Evolutionary conservation across 495 filamentous ascomycete species (phyloP), one percentile per base, ranked within the genome.

Genomic region (Tuber umbilicatum): DNA sequence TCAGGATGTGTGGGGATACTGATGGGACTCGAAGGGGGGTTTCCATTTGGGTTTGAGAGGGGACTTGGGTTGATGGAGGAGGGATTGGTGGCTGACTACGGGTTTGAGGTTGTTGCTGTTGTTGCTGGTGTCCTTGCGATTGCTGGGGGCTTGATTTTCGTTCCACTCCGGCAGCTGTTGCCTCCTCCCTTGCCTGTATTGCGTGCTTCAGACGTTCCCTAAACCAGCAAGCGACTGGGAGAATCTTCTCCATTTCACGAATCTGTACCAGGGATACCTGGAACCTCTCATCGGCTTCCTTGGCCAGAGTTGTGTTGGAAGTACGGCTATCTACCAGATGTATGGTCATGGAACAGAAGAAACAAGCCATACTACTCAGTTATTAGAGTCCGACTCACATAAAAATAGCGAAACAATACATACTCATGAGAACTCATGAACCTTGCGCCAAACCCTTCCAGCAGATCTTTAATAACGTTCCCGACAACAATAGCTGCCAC

Each of bases 201-300:
- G 83, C 85, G 17, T 38, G 85, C 68, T 87, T 86, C 77, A 83
- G 84, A 1, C 85, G 84, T 4, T 77, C 55, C 19, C 14, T 86
- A 19, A 73, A 55, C 74, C 74, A 76, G 35, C 60, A 41, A 27
- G 74, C 74, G 55, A 76, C 73, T 17, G 74, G 74, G 6, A 76
- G 70, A 21, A 76, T 76, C 40, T 76, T 60, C 39, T 73, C 70
- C 39, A 76, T 71, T 31, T 69, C 35, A n/a, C n/a, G 35, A 17
- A 73, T n/a, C 50, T 68, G 71, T n/a, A 27, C 41, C 41, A 76
- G 39, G 74, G 72, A 73, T 21, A 42, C 55, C 55, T 68, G 74
- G 31, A 76, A 67, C 43, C 68, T 73, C 37, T 27, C n/a, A 68
- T 76, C 71, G 21, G 74, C 74, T 37, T 76, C 74, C 31, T 69